These are phyloP conservation scores for Irpex sp. DNA, from an alignment of 1,284 basidiomycete species.

Conservation along the genomic window DNA sequence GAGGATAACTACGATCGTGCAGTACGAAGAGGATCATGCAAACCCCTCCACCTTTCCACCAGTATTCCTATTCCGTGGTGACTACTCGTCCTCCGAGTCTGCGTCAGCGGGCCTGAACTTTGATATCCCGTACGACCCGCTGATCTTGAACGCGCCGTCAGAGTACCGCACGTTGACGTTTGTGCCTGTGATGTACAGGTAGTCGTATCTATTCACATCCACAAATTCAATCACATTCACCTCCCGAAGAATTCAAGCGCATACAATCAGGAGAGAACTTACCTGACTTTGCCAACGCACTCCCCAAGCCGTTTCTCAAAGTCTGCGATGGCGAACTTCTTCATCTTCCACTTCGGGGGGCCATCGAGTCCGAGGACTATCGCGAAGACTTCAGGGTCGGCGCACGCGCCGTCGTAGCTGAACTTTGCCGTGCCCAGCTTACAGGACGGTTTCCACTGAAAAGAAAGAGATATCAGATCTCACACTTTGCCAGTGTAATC, in stretches of 20 bases:
- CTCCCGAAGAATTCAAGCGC: too few relatives aligned
- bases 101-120: too few relatives aligned
- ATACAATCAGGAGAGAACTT: not conserved
- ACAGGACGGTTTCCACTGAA: conserved; percentile 24
- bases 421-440: conserved; percentile 45
- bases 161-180: not conserved
- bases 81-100: too few relatives aligned
- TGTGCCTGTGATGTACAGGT: not conserved
- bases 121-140: not conserved
- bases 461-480: not conserved
- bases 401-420: conserved; percentile 50
- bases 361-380: conserved; percentile 37
- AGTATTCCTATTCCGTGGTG: too few relatives aligned
- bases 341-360: conserved; percentile 47
- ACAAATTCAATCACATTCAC: too few relatives aligned
- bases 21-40: too few relatives aligned
- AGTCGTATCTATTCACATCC: not conserved
- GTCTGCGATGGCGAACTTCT: conserved; percentile 41
- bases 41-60: too few relatives aligned
- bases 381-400: conserved; percentile 48
- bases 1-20: too few relatives aligned
- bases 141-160: not conserved
- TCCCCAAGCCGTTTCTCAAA: conserved; percentile 35
- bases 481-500: too few relatives aligned
- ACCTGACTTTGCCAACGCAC: conserved; percentile 8